Conservation (phyloP, 345 rosid genomes). For the Viola odorata region DNA sequence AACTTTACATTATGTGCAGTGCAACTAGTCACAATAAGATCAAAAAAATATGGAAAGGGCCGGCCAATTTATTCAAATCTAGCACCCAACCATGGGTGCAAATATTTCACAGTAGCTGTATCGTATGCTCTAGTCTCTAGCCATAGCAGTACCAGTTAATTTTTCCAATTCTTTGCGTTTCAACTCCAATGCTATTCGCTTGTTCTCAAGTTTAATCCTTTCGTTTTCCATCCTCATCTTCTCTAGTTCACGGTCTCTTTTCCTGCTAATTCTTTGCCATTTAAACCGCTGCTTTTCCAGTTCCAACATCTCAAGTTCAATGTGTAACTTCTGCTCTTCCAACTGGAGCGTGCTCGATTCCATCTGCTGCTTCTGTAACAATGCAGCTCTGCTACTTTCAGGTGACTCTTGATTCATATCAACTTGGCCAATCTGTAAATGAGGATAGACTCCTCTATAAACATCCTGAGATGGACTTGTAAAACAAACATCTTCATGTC, state of each 20-base stretch:
- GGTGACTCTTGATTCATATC: conserved; percentile 46
- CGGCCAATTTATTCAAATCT: too few species aligned
- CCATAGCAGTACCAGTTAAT: too few species aligned
- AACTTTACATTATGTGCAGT: too few species aligned
- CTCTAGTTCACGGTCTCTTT: conserved; percentile 70
- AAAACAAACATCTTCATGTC: conserved; percentile 45
- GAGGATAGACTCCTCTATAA: conserved; percentile 33
- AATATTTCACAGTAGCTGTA: too few species aligned
- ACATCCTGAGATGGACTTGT: conserved; percentile 39
- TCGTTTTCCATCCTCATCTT: conserved; percentile 76
- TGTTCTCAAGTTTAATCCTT: conserved; percentile 87
- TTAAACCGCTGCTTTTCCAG: conserved; percentile 75
- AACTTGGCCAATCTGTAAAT: conserved; percentile 34
- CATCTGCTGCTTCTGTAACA: conserved; percentile 58
- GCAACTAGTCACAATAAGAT: too few species aligned
- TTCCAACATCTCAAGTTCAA: conserved; percentile 69
- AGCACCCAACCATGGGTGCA: too few species aligned
- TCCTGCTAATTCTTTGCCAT: conserved; percentile 80
- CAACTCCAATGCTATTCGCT: conserved; percentile 62
- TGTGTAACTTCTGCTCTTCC: conserved; percentile 77
- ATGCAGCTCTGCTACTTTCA: conserved; percentile 43
- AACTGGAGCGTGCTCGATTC: conserved; percentile 62
- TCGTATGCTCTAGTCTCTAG: too few species aligned
- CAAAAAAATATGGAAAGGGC: too few species aligned
- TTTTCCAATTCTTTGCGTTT: conserved; percentile 41